Conservation (phyloP, 257 asterid species). For the Nicotiana noctiflora region DNA sequence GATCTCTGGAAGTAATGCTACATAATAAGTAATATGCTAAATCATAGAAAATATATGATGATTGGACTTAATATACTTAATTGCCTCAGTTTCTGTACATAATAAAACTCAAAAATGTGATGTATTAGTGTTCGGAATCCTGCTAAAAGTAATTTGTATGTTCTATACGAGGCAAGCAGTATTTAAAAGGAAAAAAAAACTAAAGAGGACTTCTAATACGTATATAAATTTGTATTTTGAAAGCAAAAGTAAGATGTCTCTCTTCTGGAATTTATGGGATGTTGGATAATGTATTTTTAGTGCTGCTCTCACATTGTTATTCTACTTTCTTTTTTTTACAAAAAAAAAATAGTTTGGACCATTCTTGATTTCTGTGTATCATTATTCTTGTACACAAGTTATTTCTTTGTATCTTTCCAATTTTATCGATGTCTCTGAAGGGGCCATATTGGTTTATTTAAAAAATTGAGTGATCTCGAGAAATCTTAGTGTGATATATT, state of each 20-base stretch:
- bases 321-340: not conserved
- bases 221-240: not conserved
- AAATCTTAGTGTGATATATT: not conserved
- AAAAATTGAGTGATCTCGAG: not conserved
- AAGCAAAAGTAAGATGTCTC: not conserved
- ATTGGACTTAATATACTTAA: not conserved
- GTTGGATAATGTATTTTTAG: not conserved
- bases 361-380: not conserved
- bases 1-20: slow-evolving; percentile 42
- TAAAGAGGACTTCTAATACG: not conserved
- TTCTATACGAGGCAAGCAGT: not conserved
- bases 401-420: not conserved
- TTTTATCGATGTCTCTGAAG: not conserved
- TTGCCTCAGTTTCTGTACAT: slow-evolving; percentile 27
- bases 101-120: slow-evolving; percentile 19
- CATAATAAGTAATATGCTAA: slow-evolving; percentile 2
- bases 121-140: not conserved
- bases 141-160: not conserved
- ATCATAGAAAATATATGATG: slow-evolving; percentile 3
- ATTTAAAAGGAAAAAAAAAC: not conserved
- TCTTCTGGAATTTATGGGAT: not conserved
- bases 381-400: not conserved
- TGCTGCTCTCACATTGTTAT: not conserved
- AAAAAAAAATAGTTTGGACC: not conserved
- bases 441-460: not conserved